Base-by-base conservation (phyloP, 352 stramenopile genomes). In the Globisporangium iwayamae region DNA sequence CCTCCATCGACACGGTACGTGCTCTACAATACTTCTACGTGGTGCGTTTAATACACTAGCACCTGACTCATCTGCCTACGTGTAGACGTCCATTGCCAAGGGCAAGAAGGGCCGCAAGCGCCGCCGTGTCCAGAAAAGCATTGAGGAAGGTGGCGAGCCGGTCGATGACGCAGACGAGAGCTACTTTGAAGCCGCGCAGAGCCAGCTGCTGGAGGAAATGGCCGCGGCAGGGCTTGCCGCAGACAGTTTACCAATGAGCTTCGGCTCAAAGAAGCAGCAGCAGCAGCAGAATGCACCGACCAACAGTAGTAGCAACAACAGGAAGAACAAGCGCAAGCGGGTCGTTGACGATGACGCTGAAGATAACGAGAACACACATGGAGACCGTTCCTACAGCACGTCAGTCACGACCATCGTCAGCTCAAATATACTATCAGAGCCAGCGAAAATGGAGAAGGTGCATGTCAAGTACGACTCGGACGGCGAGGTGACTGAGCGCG, bases 381-480 rank as follows among this genome's bases (percentile, higher is more conserved):
- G 18, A 54, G 22, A 18, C n/a, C 22, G 22, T 45, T 32, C 16
- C 25, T 16, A 63, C 22, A 32, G 39, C 9, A 22, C 10, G 11
- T 14, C 18, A 34, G 56, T 34, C 9, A 36, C 2, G 14, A 32
- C 9, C 3, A 11, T 16, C 50, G 14, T 1, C 43, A 30, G 13
- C 28, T 16, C 25, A 2, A 34, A 18, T 13, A 9, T 6, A 18
- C 13, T 32, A 16, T n/a, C 9, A 43, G 46, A 50, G 6, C 13
- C 22, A 1, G 20, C 34, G 0, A 32, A 45, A 20, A 53, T 82
- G 16, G 72, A 87, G 22, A 90, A 91, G 54, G 56, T 90, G 46
- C 83, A 82, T 28, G 73, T 91, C 20, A 74, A 77, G 22, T 90
- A 79, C 65, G 72, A 88, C 69, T 90, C 83, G 7, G 79, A 91